Base-by-base conservation (phyloP, 352 stramenopile species). In the Peronospora belbahrii region DNA sequence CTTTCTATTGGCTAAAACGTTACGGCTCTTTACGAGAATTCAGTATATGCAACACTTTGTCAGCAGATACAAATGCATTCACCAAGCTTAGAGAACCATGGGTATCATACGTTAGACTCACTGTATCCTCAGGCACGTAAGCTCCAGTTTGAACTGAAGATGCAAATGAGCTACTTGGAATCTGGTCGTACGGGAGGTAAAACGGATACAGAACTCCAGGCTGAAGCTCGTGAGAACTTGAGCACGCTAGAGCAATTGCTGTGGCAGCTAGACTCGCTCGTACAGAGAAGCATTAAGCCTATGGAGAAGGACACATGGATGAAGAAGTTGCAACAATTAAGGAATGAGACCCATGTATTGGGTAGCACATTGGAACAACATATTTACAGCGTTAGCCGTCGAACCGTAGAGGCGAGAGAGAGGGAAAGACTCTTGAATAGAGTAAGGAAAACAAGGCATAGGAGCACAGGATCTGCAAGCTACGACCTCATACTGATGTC, bases 111-210 rank as follows among this genome's bases (percentile, higher is more conserved):
- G 54, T 62, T 88, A 30, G 68, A 75, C 41, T 71, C 77, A 56
- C 70, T 92, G 51, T 88, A 88, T 39, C 75, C 78, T 17, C 80
- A 86, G 62, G 80, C 77, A 17, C 67, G 77, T 28, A 92, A 92
- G 62, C 67, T 89, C 31, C 78, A 89, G 56, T 92, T 88, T 58
- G 81, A 92, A 57, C 74, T 92, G 50, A 92, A 92, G 67, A 89
- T 88, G 74, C 81, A 92, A 62, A 78, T 92, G 53, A 86, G 72
- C 52, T 92, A 90, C 58, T 37, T 92, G 34, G 81, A 92, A 47
- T 82, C 74, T 4, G 69, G 71, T 0, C 68, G 65, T 22, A 70
- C 54, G 18, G 70, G 70, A 28, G 68, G 64, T 35, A 68, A 66
- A 32, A 75, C 61, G n/a, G 58, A 73, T 46, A 61, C 67, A 4